Conservation (phyloP, 495 filamentous ascomycete species). For the Penicillium antarcticum region DNA sequence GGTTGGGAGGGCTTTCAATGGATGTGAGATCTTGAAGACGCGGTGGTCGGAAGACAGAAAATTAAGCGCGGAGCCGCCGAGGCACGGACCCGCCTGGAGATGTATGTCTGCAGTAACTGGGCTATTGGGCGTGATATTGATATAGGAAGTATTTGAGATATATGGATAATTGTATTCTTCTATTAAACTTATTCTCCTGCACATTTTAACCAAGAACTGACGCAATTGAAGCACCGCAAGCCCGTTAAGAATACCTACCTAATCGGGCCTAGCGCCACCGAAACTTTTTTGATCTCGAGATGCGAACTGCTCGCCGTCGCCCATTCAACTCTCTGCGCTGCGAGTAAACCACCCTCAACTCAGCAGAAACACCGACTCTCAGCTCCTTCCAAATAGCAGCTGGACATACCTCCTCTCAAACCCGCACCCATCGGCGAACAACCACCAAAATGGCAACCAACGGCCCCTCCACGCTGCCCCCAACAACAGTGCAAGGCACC, state of each 20-base stretch:
- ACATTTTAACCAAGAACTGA: no score
- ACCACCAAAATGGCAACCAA: conserved; percentile 35
- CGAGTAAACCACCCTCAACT: conserved; percentile 1
- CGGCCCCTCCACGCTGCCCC: conserved; percentile 45
- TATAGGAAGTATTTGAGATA: no score
- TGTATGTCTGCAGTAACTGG: not conserved
- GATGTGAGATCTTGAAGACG: conserved; percentile 17
- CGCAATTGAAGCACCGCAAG: not conserved
- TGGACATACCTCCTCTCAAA: not conserved
- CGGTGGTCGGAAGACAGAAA: conserved; percentile 34
- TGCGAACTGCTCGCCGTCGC: conserved; percentile 6
- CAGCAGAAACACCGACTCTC: not conserved
- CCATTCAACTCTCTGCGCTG: conserved; percentile 8
- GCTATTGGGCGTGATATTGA: not conserved
- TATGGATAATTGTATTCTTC: not conserved
- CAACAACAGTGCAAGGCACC: conserved; percentile 40
- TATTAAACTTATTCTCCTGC: not conserved
- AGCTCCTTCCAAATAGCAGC: not conserved
- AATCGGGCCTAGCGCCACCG: conserved; percentile 25
- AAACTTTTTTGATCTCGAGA: conserved; percentile 26
- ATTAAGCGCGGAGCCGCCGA: conserved; percentile 37
- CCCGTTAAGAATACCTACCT: conserved; percentile 11
- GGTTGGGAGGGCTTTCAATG: conserved; percentile 1
- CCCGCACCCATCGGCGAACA: not conserved
- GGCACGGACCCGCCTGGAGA: conserved; percentile 31